A percentile compares a stretch with the other conserved stretches of the same genome.
Conservation (phyloP, 2,329 filamentous ascomycete species). For the Colletotrichum sp. region DNA sequence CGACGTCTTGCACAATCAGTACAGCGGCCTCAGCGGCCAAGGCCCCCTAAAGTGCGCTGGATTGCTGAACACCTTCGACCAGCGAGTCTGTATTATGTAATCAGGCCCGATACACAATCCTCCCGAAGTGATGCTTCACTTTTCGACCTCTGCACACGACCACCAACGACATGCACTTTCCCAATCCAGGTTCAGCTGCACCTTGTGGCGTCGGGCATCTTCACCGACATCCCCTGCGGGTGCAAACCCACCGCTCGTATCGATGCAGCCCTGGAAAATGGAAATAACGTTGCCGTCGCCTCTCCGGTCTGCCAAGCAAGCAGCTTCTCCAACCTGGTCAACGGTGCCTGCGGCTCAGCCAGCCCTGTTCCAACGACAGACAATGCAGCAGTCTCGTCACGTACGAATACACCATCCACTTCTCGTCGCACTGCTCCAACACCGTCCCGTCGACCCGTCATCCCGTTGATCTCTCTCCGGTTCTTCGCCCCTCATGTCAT, state of each 20-base stretch:
- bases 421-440: background rate
- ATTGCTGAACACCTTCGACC: background rate
- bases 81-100: background rate
- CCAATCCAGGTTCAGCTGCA: background rate
- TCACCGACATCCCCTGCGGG: background rate
- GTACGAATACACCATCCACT: background rate
- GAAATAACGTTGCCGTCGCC: background rate
- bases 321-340: background rate
- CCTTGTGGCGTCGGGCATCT: background rate
- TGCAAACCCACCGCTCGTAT: background rate
- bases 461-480: background rate
- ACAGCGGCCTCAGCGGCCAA: background rate
- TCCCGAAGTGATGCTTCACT: background rate
- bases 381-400: background rate
- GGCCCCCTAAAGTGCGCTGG: background rate
- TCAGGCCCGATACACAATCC: background rate
- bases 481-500: background rate
- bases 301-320: background rate
- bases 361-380: background rate
- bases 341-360: background rate
- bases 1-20: background rate
- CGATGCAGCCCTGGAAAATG: background rate
- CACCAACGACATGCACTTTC: background rate
- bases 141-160: background rate
- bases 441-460: background rate